Evolutionary conservation across 305 asterid genomes (phyloP), one percentile per base, ranked within the genome.

Genomic region (Solanum chacoense): DNA sequence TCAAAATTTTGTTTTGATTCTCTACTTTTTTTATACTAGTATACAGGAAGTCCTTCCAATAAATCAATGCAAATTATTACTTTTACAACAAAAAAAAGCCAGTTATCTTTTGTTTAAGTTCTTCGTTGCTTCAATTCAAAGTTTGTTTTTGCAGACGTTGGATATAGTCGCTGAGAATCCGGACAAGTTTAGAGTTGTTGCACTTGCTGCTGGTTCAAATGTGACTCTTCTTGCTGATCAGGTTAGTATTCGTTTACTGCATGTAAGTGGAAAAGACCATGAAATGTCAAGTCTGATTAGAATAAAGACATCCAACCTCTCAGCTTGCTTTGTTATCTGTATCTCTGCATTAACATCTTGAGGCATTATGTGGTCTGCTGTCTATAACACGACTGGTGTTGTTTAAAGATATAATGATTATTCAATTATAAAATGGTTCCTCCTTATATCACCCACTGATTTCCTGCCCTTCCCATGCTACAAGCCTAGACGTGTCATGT

Each of bases 171-270:
- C 99, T 2, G 99, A 97, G 92, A 97, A 97, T 92, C 99, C 98
- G 1, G 98, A 95, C 84, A 97, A 96, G 90, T 97, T 96, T 89
- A 92, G 91, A 88, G 94, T 97, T 38, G 97, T 97, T 9, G 99
- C 99, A 85, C 99, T 97, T 90, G 98, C 99, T 76, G 98, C 99
- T 91, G 99, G 99, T 91, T 96, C 99, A 80, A 97, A 97, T 90
- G 94, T 96, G 80, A 91, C 99, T 65, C 99, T 97, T 91, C 99
- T 97, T 91, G 99, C 98, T 69, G 99, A 97, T 90, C 99, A 96
- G 95, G 99, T 97, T 88, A 88, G 92, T 76, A 69, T 86, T 67
- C 65, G 24, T 72, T 38, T 79, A 87, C 84, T 79, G 75, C 11
- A 8, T 38, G 59, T 5, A 9, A 63, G 18, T n/a, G 50, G 50